These are phyloP conservation scores for Erysimum cheiri DNA, from an alignment of 441 rosid species.

Conservation along the genomic window DNA sequence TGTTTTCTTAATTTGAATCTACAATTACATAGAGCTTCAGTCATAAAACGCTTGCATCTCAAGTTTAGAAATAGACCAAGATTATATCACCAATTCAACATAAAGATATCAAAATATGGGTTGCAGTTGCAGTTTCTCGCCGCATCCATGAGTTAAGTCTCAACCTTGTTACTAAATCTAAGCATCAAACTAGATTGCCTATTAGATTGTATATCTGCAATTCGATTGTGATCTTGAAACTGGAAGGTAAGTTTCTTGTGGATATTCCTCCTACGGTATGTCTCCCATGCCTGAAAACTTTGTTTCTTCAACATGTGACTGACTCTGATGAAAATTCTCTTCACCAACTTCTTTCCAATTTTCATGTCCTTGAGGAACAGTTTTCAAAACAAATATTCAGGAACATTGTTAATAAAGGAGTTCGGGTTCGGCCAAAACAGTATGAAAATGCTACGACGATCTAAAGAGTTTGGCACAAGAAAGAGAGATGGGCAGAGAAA, in stretches of 20 bases:
- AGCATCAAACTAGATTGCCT: not conserved
- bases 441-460: too few species aligned
- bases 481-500: too few species aligned
- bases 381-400: too few species aligned
- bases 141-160: not conserved
- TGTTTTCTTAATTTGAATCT: not conserved
- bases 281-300: conserved; percentile 11
- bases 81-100: too few species aligned
- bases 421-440: too few species aligned
- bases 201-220: conserved; percentile 5
- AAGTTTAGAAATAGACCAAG: not conserved
- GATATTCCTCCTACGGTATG: conserved; percentile 1
- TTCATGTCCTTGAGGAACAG: not conserved
- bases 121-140: not conserved
- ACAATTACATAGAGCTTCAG: not conserved
- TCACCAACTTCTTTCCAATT: not conserved
- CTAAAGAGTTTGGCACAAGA: too few species aligned
- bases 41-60: conserved; percentile 18
- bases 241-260: not conserved
- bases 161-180: too few species aligned
- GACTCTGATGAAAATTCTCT: not conserved
- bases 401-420: too few species aligned
- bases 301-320: not conserved
- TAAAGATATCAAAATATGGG: not conserved
- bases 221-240: conserved; percentile 15